Evolutionary conservation across 805 yeast genomes (phyloP).

Genomic region (Lipomyces chichibuensis): DNA sequence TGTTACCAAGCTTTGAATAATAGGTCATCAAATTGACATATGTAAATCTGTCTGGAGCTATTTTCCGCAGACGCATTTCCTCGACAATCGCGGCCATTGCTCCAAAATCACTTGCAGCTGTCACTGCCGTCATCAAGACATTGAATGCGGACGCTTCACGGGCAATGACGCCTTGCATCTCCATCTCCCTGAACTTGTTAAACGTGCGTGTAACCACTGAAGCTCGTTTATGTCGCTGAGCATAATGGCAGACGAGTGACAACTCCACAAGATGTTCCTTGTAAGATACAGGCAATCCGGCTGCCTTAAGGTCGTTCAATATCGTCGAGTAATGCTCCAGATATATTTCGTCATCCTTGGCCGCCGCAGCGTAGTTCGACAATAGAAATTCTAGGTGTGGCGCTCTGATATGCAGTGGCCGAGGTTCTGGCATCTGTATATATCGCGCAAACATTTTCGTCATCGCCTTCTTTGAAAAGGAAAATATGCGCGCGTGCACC

Average conservation of each 20-base stretch:
- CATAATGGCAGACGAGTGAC: constrained; percentile 21
- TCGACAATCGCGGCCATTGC: constrained; percentile 33
- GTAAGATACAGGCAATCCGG: constrained; percentile 42
- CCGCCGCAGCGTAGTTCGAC: constrained; percentile 3
- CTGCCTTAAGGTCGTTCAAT: constrained; percentile 38
- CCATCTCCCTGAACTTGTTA: constrained; percentile 12
- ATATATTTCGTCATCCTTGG: constrained; percentile 15
- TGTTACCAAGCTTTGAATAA: constrained; percentile 25
- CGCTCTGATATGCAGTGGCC: constrained; percentile 42
- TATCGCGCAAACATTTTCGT: constrained; percentile 35
- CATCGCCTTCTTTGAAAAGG: constrained; percentile 5
- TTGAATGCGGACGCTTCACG: constrained; percentile 40
- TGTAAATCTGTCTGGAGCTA: constrained; percentile 44
- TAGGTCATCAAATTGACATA: constrained; percentile 31
- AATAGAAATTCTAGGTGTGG: constrained; percentile 45
- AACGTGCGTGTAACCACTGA: constrained; percentile 28
- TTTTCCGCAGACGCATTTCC: constrained; percentile 31
- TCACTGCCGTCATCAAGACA: constrained; percentile 41
- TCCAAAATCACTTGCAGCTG: constrained; percentile 25
- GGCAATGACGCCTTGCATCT: constrained; percentile 25
- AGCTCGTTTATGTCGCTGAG: constrained; percentile 12
- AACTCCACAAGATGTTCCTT: constrained; percentile 42
- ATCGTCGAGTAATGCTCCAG: constrained; percentile 31
- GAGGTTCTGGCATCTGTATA: constrained; percentile 43
- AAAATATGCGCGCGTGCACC: constrained; percentile 12